Conservation (phyloP, 2,329 filamentous ascomycete genomes). For the Diplocarpon mali region DNA sequence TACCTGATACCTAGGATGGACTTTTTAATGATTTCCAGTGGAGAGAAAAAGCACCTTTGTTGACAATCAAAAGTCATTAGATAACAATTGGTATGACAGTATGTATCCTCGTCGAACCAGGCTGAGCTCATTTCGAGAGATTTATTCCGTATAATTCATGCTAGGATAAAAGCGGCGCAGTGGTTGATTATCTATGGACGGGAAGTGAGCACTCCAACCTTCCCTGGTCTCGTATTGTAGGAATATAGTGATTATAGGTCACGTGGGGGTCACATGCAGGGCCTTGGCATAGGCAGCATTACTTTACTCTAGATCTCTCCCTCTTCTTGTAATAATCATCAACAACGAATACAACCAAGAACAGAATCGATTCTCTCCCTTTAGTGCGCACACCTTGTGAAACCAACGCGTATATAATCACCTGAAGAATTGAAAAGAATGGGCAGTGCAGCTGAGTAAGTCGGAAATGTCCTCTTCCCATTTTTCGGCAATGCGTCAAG, state of each 20-base stretch:
- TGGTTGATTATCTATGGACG: constrained; percentile 24
- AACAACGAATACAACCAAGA: neutral
- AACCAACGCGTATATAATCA: neutral
- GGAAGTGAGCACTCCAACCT: constrained; percentile 10
- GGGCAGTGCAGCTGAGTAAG: constrained; percentile 23
- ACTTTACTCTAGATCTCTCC: too few relatives aligned
- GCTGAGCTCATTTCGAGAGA: constrained; percentile 34
- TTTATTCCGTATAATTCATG: constrained; percentile 40
- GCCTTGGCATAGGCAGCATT: too few relatives aligned
- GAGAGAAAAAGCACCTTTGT: constrained; percentile 30
- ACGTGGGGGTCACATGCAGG: too few relatives aligned
- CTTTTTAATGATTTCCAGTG: constrained; percentile 29
- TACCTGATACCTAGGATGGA: constrained; percentile 25
- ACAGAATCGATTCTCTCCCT: neutral
- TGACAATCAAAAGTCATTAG: constrained; percentile 30
- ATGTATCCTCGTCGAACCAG: constrained; percentile 30
- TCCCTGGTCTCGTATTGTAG: neutral
- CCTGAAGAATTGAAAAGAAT: constrained; percentile 26
- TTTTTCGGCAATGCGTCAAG: too few relatives aligned
- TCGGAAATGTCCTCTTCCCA: too few relatives aligned
- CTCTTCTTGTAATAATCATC: neutral
- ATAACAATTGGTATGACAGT: constrained; percentile 36
- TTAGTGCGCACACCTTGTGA: too few relatives aligned
- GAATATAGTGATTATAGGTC: too few relatives aligned
- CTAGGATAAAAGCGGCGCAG: constrained; percentile 34